These are phyloP conservation scores for Dactylonectria macrodidyma DNA, from an alignment of 2,329 filamentous ascomycete genomes.

Conservation along the genomic window DNA sequence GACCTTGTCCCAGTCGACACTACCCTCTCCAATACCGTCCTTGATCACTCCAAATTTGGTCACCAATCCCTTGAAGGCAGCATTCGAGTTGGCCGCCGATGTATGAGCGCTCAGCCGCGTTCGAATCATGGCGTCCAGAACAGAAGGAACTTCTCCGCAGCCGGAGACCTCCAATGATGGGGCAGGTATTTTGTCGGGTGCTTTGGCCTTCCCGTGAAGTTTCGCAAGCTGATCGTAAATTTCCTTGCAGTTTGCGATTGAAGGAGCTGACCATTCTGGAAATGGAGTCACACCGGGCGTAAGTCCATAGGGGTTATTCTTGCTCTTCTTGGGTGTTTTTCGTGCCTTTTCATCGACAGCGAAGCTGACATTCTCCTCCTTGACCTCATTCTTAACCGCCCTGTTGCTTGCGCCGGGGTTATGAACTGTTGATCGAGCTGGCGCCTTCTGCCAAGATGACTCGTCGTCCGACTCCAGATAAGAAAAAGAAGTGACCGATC, in stretches of 20 bases:
- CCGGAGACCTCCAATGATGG: slow-evolving; percentile 48
- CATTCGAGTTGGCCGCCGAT: slow-evolving; percentile 46
- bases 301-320: slow-evolving; percentile 46
- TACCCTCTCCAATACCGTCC: slow-evolving; percentile 46
- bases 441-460: background rate
- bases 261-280: slow-evolving; percentile 44
- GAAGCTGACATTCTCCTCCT: slow-evolving; percentile 26
- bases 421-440: background rate
- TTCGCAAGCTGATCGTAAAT: slow-evolving; percentile 42
- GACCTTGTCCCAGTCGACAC: slow-evolving; percentile 47
- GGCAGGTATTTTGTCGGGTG: slow-evolving; percentile 46
- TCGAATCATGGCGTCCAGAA: slow-evolving; percentile 46
- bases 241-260: slow-evolving; percentile 40
- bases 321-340: slow-evolving; percentile 43
- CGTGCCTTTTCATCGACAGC: slow-evolving; percentile 28
- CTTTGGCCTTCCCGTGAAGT: slow-evolving; percentile 44
- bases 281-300: slow-evolving; percentile 48
- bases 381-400: slow-evolving; percentile 34
- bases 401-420: slow-evolving; percentile 12
- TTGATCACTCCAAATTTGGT: slow-evolving; percentile 43
- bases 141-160: slow-evolving; percentile 47
- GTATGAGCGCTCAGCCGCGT: slow-evolving; percentile 47
- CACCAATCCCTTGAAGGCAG: slow-evolving; percentile 46
- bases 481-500: slow-evolving; percentile 7
- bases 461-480: slow-evolving; percentile 45